Evolutionary conservation across 306 rosid genomes (phyloP), one percentile per base, ranked within the genome.

Genomic region (Rubus idaeus): DNA sequence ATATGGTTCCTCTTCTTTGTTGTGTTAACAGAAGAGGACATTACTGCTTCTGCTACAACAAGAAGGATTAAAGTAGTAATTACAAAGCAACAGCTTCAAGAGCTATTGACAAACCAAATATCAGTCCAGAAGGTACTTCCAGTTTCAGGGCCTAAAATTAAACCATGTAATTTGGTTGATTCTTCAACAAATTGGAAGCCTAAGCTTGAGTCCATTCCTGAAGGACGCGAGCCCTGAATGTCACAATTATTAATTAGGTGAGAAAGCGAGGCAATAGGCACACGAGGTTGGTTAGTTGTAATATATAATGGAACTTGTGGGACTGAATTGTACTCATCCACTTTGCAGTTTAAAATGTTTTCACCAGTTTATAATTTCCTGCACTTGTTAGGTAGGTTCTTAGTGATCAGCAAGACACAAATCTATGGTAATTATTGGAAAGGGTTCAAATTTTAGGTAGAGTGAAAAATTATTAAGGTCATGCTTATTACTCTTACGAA

Each of bases 51-150:
- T 9, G 39, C 18, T 47, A 78, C 80, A 12, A 51, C 79, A 23
- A 91, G 76, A 84, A 87, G 96, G 79, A 80, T 91, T 70, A 90
- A 88, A 71, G 77, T 94, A 68, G 78, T 91, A 3, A 77, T 91
- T 26, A 87, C 97, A 5, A 94, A 84, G 85, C 83, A 86, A 47
- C 88, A 86, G 80, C 93, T 91, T 62, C 63, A 88, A 51, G 86
- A 81, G 81, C 76, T 94, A 7, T 83, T 91, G 86, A 67, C 74
- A 37, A 80, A 86, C 75, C 79, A 91, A 71, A 82, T 85, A 30
- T 85, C 96, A 2, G 23, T 86, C 23, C 81, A 89, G 44, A 87
- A 91, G 7, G 30, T 88, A 10, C 72, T 91, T 50, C 71, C 83
- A 3, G 67, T 88, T 45, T 77, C 84, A 2, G 72, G 82, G 72